These are phyloP conservation scores for Gossypium davidsonii DNA, from an alignment of 441 rosid genomes.

Conservation along the genomic window DNA sequence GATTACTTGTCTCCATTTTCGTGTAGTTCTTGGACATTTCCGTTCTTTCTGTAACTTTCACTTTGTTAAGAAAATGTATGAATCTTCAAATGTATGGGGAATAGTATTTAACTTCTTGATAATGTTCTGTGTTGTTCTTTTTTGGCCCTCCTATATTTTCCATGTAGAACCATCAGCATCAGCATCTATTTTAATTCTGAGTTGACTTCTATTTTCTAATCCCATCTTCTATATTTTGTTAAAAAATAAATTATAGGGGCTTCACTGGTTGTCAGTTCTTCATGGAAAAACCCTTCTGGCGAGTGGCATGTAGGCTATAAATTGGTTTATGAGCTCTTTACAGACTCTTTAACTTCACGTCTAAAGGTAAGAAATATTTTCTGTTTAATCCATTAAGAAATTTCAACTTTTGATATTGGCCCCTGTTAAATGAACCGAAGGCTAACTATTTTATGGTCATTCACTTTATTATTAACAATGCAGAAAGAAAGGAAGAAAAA, in stretches of 20 bases:
- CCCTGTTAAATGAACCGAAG: not conserved
- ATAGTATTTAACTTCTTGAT: not conserved
- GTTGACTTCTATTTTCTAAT: not conserved
- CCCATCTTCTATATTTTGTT: not conserved
- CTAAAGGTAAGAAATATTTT: slow-evolving; percentile 52
- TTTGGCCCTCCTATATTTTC: not conserved
- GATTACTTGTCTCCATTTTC: not conserved
- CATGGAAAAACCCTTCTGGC: slow-evolving; percentile 92
- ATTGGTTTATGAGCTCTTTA: slow-evolving; percentile 76
- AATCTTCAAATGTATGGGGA: not conserved
- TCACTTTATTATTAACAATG: not conserved
- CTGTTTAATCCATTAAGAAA: slow-evolving; percentile 11
- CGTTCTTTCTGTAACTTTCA: not conserved
- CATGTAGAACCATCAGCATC: not conserved
- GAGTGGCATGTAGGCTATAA: slow-evolving; percentile 95
- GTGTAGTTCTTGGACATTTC: not conserved
- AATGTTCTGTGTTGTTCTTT: not conserved
- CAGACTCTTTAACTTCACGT: slow-evolving; percentile 64
- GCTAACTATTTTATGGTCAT: not conserved
- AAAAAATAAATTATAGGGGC: slow-evolving; percentile 39
- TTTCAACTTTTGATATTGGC: not conserved
- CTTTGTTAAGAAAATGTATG: not conserved
- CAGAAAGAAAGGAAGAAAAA: slow-evolving; percentile 83
- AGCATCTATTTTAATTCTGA: not conserved
- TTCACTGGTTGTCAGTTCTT: slow-evolving; percentile 61